These are phyloP conservation scores for Nakaseomyces nivariensis DNA, from an alignment of 1,139 yeast genomes.

Conservation along the genomic window DNA sequence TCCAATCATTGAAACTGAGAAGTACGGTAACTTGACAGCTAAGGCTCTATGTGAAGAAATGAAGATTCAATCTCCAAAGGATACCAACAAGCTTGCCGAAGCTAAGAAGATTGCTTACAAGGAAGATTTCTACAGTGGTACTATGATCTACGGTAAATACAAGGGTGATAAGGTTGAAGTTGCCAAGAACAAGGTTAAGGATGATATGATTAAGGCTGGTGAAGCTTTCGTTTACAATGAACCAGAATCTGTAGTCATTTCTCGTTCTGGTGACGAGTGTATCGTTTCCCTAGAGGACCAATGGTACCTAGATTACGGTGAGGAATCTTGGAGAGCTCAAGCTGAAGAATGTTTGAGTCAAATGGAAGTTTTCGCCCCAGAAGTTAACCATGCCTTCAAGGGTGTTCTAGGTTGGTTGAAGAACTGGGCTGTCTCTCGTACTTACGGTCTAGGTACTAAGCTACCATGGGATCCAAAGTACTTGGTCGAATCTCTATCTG, in stretches of 20 bases:
- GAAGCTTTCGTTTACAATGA: slow-evolving; percentile 86
- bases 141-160: slow-evolving; percentile 69
- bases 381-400: slow-evolving; percentile 87
- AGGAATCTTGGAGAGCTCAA: slow-evolving; percentile 77
- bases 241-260: slow-evolving; percentile 82
- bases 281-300: slow-evolving; percentile 96
- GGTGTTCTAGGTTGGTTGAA: slow-evolving; percentile 93
- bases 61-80: slow-evolving; percentile 94
- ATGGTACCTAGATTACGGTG: slow-evolving; percentile 98
- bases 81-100: slow-evolving; percentile 69
- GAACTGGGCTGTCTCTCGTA: slow-evolving; percentile 98
- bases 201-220: slow-evolving; percentile 66
- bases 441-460: slow-evolving; percentile 90
- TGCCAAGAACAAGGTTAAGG: slow-evolving; percentile 82
- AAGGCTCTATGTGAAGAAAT: slow-evolving; percentile 73
- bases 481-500: slow-evolving; percentile 89
- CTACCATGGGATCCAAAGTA: slow-evolving; percentile 97
- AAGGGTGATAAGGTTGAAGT: slow-evolving; percentile 82
- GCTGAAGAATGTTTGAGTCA: slow-evolving; percentile 70
- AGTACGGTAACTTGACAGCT: slow-evolving; percentile 86
- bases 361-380: slow-evolving; percentile 75
- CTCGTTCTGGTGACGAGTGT: slow-evolving; percentile 96
- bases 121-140: slow-evolving; percentile 93
- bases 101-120: slow-evolving; percentile 95
- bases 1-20: slow-evolving; percentile 68